A percentile compares a stretch with the other conserved stretches of the same genome.
phyloP scores from a whole-genome alignment of 1,284 basidiomycete genomes.

The Golubevia pallescens region DNA sequence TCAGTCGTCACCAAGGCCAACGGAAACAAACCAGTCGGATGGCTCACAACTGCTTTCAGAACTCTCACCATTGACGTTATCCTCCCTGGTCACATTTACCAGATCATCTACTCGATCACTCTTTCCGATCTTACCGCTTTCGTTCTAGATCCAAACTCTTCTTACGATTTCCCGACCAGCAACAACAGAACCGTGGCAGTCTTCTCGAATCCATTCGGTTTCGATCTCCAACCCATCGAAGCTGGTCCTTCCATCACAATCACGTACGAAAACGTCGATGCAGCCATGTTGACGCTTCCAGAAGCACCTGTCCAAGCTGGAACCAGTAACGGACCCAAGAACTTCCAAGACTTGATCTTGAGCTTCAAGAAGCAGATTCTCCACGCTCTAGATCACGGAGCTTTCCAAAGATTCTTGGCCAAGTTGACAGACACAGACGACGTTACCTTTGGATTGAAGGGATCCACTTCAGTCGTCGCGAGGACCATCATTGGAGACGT shows the following conservation, averaged over 20 bases:
- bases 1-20: conserved; percentile 45
- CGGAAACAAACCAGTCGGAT: conserved; percentile 48
- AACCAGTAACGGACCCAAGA: conserved; percentile 42
- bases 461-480: conserved; percentile 43
- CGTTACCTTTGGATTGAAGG: conserved; percentile 36
- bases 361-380: conserved; percentile 39
- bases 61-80: conserved; percentile 39
- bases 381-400: conserved; percentile 23
- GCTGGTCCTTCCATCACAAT: conserved; percentile 35
- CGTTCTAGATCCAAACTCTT: conserved; percentile 13
- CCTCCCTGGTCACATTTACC: conserved; percentile 54
- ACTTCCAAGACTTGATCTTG: conserved; percentile 31
- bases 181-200: conserved; percentile 49
- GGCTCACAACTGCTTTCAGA: conserved; percentile 53
- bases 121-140: conserved; percentile 48
- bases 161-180: not conserved
- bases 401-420: conserved; percentile 45
- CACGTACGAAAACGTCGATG: conserved; percentile 35
- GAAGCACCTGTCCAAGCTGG: conserved; percentile 17
- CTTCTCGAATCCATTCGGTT: conserved; percentile 59
- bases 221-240: conserved; percentile 42
- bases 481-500: conserved; percentile 52
- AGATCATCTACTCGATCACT: conserved; percentile 55
- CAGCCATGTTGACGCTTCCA: conserved; percentile 40
- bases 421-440: conserved; percentile 34